Base-by-base conservation (phyloP, 1,284 basidiomycete genomes). In the Xerocomus subilludens region DNA sequence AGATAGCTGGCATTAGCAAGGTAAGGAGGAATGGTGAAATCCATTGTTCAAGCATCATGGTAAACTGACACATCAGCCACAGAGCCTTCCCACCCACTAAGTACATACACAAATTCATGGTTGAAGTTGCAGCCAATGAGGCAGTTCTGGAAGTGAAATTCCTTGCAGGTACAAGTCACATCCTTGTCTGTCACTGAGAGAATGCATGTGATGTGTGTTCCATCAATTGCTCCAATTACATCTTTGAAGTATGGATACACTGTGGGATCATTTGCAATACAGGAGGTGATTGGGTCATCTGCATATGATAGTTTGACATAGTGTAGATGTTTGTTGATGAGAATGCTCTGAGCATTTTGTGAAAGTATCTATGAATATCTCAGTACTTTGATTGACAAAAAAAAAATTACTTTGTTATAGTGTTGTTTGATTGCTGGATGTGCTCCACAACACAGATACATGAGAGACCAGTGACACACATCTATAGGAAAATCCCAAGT, bases 191-290 rank as follows among this genome's bases (percentile, higher is more conserved):
- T 60, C 18, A 20, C 36, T 18, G 64, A 60, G 5, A 30, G 68
- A 25, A 20, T 56, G n/a, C 56, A 72, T 2, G 45, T 18, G 5
- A 73, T 70, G 20, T 73, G 67, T 23, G 49, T 77, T 30, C 67
- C 49, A 62, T 77, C 38, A 0, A 42, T 20, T 42, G 42, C 42
- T 16, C 75, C 49, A 18, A 75, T 70, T 2, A 47, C 47, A 45
- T 76, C 71, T 27, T 72, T 68, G 59, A 76, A 76, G 20, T n/a
- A 70, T 2, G 30, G 67, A 45, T 42, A 42, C 42, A 42, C 6
- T 16, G 13, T 42, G 20, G 42, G 42, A 42, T 42, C 20, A 18
- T 42, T 42, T 18, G 42, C 42, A 42, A 42, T 42, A 18, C 38
- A 42, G 20, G 20, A 42, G 20, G 10, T 4, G 13, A 20, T 42